Evolutionary conservation across 2,329 filamentous ascomycete genomes (phyloP).

Genomic region (Penicillium sp.): DNA sequence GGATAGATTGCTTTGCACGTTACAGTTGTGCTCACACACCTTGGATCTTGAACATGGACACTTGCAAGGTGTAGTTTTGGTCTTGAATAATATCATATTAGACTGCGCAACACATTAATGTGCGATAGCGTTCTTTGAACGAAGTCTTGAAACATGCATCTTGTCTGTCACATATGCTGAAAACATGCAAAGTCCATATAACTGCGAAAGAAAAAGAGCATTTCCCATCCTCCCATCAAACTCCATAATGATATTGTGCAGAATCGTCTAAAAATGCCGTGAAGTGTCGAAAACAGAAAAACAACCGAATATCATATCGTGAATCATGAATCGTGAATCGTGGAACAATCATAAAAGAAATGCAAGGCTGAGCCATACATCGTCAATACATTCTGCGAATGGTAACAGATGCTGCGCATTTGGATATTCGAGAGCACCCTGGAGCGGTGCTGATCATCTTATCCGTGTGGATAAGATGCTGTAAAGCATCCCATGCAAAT

Average conservation of each 20-base stretch:
- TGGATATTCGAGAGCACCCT: not conserved
- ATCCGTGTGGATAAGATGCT: not conserved
- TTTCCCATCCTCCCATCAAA: conserved; percentile 1
- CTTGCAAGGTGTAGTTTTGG: not conserved
- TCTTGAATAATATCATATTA: conserved; percentile 15
- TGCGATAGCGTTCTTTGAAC: conserved; percentile 5
- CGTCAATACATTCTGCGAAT: conserved; percentile 19
- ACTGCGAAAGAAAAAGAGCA: conserved; percentile 4
- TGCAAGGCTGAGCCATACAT: conserved; percentile 17
- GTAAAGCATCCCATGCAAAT: not conserved
- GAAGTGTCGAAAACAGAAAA: conserved; percentile 19
- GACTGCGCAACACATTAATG: conserved; percentile 7
- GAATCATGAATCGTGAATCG: conserved; percentile 9
- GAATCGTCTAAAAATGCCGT: conserved; percentile 10
- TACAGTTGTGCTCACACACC: conserved; percentile 1
- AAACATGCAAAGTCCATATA: conserved; percentile 12
- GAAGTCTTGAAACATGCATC: conserved; percentile 23
- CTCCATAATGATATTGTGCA: conserved; percentile 14
- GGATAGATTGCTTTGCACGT: conserved; percentile 17
- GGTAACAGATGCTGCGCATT: conserved; percentile 15
- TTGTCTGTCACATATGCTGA: conserved; percentile 25
- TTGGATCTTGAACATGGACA: conserved; percentile 3
- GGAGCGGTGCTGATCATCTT: not conserved
- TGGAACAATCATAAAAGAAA: conserved; percentile 6
- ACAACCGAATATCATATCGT: conserved; percentile 11